Evolutionary conservation across 495 filamentous ascomycete species (phyloP), one percentile per base, ranked within the genome.

Genomic region (Penicillium lagena): DNA sequence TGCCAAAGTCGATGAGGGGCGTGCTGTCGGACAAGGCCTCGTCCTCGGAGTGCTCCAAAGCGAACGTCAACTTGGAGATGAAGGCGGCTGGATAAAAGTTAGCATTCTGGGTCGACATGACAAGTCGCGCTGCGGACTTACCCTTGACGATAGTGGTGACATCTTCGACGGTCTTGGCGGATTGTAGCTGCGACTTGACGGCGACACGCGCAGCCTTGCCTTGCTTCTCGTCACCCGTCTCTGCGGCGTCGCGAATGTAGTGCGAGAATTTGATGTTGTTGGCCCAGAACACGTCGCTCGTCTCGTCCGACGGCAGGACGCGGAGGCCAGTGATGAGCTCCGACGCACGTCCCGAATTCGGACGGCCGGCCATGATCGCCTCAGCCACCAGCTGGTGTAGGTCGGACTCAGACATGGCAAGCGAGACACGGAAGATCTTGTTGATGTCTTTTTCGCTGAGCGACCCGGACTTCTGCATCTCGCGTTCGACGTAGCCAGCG

Each of bases 241-340:
- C 51, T 85, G 79, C 1, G 78, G 80, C 40, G 82, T 73, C 45
- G 65, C 72, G 14, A 64, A 51, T 17, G 17, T 17, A 17, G 17
- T 17, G 17, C 17, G 17, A 17, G 17, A 17, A 17, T 4, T 17
- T 17, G 17, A 17, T 17, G 17, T 17, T 17, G 17, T 17, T 17
- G 17, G 17, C 17, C 17, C 17, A 17, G 17, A 17, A 17, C 4
- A 17, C 17, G 17, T 17, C 17, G 17, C 17, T 17, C 17, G 17
- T 17, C 17, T 17, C 17, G 17, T 17, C 17, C 17, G 17, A 17
- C 17, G 17, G 17, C 17, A 17, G 4, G 17, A 17, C 17, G 4
- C 17, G 17, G 17, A 17, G 17, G 1, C 17, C 17, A 4, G 17
- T 17, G 17, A 17, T 17, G 17, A 17, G 17, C 17, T 17, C 17